Evolutionary conservation across 106 monocot genomes (phyloP).

Genomic region (Allium sativum): DNA sequence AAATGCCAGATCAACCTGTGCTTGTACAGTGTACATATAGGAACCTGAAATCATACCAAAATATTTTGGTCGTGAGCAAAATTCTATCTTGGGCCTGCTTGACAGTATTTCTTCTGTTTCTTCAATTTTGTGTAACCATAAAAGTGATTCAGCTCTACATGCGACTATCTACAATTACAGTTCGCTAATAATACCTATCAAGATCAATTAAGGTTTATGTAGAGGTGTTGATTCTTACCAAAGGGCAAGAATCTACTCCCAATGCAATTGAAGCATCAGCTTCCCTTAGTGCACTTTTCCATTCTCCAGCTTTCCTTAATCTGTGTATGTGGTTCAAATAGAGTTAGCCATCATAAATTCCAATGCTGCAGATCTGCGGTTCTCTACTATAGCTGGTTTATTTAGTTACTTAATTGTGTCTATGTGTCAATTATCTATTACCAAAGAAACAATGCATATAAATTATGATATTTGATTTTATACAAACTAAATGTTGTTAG

Average conservation of each 20-base stretch:
- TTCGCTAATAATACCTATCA: neutral
- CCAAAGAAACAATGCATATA: too few relatives aligned
- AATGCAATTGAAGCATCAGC: constrained; percentile 67
- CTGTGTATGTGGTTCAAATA: too few relatives aligned
- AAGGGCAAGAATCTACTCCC: constrained; percentile 61
- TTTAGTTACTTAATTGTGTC: too few relatives aligned
- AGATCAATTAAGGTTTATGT: too few relatives aligned
- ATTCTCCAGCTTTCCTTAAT: constrained; percentile 58
- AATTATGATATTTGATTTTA: too few relatives aligned
- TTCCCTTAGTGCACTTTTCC: constrained; percentile 72
- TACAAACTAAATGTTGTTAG: too few relatives aligned
- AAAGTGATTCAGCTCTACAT: constrained; percentile 69
- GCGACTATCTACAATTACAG: constrained; percentile 48
- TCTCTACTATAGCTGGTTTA: too few relatives aligned
- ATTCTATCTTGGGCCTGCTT: constrained; percentile 31
- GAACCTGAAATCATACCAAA: constrained; percentile 50
- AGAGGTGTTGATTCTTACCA: constrained; percentile 24
- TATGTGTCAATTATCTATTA: too few relatives aligned
- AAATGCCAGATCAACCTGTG: constrained; percentile 75
- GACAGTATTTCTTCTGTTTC: constrained; percentile 59
- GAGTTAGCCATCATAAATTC: too few relatives aligned
- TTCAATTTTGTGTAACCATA: constrained; percentile 53
- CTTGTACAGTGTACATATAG: constrained; percentile 50
- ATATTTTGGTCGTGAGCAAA: constrained; percentile 18
- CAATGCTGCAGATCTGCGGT: too few relatives aligned